Base-by-base conservation (phyloP, 306 rosid species). In the Elaeagnus macrophylla region DNA sequence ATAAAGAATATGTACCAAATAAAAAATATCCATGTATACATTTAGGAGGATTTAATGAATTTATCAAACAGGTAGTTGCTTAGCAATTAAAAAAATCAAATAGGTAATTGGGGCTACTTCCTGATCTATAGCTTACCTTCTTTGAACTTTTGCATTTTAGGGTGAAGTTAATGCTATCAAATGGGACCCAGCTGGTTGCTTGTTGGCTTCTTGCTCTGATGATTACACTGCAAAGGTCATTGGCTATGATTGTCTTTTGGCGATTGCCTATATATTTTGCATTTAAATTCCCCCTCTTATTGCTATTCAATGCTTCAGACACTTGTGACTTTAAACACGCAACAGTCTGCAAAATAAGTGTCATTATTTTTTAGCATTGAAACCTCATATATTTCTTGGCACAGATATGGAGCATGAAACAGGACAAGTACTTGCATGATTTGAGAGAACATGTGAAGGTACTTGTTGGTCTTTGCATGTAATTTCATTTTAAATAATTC, bases 191-290 rank as follows among this genome's bases (percentile, higher is more conserved):
- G 69, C 82, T 6, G 88, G 88, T 48, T 57, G 66, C 35, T 61
- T 82, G 36, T 70, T 82, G 84, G 89, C 89, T 56, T 82, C 89
- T 35, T 82, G 89, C 72, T 82, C 89, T 0, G 84, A 82, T 25
- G 89, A 82, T 70, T 69, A 47, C 56, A 82, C 89, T 19, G 84
- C 84, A 35, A 82, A 78, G 73, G 89, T 79, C 65, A 70, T 53
- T 45, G 46, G 41, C 49, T 37, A 8, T 14, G 43, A 58, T 20
- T 2, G 32, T 20, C 2, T 20, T 20, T 20, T 20, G 32, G 32
- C 3, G 32, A 25, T 25, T 25, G 32, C 32, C 32, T 25, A 25
- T 25, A 25, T 25, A 25, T 25, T 25, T 25, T 25, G 4, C 32
- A 25, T 25, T 25, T 25, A 25, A n/a, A n/a, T n/a, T n/a, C n/a